phyloP scores from a whole-genome alignment of 495 filamentous ascomycete species.

The Aspergillus kassunensis region DNA sequence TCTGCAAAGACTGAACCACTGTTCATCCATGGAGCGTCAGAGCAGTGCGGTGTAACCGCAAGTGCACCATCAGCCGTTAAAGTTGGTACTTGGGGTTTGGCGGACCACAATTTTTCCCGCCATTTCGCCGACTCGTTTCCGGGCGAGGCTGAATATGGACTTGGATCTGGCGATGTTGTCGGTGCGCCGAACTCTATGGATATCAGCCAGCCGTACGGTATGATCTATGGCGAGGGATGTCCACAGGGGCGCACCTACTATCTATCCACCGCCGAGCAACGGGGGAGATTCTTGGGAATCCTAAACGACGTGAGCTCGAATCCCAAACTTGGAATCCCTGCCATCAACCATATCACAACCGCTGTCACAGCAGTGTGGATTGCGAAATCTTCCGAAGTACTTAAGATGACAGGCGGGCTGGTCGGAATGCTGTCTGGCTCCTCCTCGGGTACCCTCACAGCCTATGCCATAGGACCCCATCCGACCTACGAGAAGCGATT shows the following conservation, averaged over 20 bases:
- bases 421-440: slow-evolving; percentile 82
- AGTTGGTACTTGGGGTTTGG: slow-evolving; percentile 78
- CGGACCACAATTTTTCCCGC: slow-evolving; percentile 66
- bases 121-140: slow-evolving; percentile 75
- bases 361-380: slow-evolving; percentile 83
- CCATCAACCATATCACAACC: slow-evolving; percentile 55
- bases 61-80: slow-evolving; percentile 75
- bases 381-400: slow-evolving; percentile 71
- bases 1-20: slow-evolving; percentile 65
- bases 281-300: slow-evolving; percentile 67
- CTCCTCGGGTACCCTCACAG: slow-evolving; percentile 77
- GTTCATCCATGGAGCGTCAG: slow-evolving; percentile 76
- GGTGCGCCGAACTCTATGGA: slow-evolving; percentile 83
- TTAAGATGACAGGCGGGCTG: slow-evolving; percentile 68
- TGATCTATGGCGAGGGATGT: slow-evolving; percentile 79
- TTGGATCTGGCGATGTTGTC: slow-evolving; percentile 70
- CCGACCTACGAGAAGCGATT: slow-evolving; percentile 62
- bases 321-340: slow-evolving; percentile 64
- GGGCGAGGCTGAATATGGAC: slow-evolving; percentile 69
- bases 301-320: slow-evolving; percentile 46
- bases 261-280: slow-evolving; percentile 67
- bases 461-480: slow-evolving; percentile 71
- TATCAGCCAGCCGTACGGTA: slow-evolving; percentile 77
- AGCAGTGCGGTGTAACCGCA: slow-evolving; percentile 64
- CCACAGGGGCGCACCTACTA: slow-evolving; percentile 76